phyloP scores from a whole-genome alignment of 352 stramenopile species.

The Thalassiosira livingstoniorum region DNA sequence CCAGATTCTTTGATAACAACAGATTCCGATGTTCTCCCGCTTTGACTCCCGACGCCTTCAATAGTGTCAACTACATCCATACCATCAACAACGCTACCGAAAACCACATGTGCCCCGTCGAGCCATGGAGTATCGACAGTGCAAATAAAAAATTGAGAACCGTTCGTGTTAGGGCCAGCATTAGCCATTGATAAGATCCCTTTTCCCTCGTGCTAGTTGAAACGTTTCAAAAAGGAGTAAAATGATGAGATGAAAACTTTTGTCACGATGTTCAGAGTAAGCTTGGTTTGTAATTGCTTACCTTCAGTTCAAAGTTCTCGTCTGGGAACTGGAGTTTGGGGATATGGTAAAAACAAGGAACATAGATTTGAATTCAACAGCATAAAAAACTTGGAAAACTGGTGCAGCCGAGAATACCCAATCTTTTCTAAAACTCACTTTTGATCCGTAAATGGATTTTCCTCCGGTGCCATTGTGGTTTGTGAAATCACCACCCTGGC shows the following conservation, averaged over 20 bases:
- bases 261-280: background rate
- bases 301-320: conserved; percentile 97
- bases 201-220: conserved; percentile 89
- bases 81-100: conserved; percentile 95
- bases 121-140: conserved; percentile 96
- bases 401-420: too few species aligned
- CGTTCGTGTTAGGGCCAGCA: conserved; percentile 92
- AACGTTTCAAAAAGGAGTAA: background rate
- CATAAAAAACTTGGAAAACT: background rate
- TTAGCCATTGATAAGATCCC: conserved; percentile 97
- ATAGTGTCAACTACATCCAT: conserved; percentile 98
- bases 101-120: conserved; percentile 97
- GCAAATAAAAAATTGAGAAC: conserved; percentile 99
- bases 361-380: background rate
- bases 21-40: conserved; percentile 89
- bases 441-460: conserved; percentile 92
- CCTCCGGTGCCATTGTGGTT: conserved; percentile 87
- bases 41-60: conserved; percentile 93
- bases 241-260: background rate
- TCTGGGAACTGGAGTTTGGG: conserved; percentile 82
- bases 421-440: conserved; percentile 83
- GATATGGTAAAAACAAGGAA: background rate
- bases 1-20: conserved; percentile 96
- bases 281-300: conserved; percentile 1
- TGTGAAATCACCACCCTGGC: conserved; percentile 90